phyloP scores from a whole-genome alignment of 2,329 filamentous ascomycete genomes.

The Clonostachys rosea region DNA sequence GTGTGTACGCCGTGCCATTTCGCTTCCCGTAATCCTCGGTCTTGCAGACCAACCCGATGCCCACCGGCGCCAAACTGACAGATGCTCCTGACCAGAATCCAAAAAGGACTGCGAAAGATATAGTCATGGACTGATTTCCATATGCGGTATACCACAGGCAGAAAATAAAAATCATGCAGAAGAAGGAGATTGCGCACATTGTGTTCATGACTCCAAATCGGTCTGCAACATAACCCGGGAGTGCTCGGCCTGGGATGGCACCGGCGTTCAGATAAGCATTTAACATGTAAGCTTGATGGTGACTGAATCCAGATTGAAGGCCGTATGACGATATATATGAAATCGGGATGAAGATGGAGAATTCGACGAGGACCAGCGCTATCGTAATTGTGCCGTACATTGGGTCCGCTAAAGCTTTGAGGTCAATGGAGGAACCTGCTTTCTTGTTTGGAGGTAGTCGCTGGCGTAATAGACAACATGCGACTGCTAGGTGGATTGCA shows the following conservation, averaged over 20 bases:
- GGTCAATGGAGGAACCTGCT: too few relatives aligned
- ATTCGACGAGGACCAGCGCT: too few relatives aligned
- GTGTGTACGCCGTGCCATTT: constrained; percentile 65
- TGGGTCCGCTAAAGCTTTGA: too few relatives aligned
- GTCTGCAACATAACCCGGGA: constrained; percentile 60
- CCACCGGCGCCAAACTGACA: constrained; percentile 67
- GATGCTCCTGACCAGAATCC: constrained; percentile 69
- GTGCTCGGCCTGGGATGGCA: constrained; percentile 60
- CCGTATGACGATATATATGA: too few relatives aligned
- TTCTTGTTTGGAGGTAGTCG: too few relatives aligned
- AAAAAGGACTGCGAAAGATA: constrained; percentile 60
- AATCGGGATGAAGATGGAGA: too few relatives aligned
- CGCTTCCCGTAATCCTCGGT: constrained; percentile 66
- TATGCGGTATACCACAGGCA: constrained; percentile 57
- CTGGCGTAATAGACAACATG: too few relatives aligned
- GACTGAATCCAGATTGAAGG: too few relatives aligned
- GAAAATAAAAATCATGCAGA: constrained; percentile 27
- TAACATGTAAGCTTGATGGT: too few relatives aligned
- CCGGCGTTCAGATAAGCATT: constrained; percentile 45
- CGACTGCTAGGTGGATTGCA: too few relatives aligned
- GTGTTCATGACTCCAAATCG: constrained; percentile 65
- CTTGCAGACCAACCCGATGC: constrained; percentile 64
- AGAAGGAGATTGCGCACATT: constrained; percentile 48
- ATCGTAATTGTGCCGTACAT: too few relatives aligned
- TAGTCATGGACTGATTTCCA: constrained; percentile 38